phyloP scores from a whole-genome alignment of 345 rosid genomes.

The Noccaea bulbosa region DNA sequence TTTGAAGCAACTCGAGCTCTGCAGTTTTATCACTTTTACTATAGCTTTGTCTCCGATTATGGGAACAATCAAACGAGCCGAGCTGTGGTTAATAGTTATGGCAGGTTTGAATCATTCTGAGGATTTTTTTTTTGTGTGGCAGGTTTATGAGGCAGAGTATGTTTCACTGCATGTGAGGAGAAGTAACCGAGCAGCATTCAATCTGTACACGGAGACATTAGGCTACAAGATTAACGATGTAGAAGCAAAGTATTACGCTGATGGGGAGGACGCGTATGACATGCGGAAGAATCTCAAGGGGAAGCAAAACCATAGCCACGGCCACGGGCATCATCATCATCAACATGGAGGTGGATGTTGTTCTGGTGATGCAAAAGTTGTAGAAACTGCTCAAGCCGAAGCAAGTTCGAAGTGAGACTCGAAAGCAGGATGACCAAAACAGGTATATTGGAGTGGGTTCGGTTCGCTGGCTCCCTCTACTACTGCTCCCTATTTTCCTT shows the following conservation, averaged over 20 bases:
- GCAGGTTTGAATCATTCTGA: conserved; percentile 5
- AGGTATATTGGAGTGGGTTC: conserved; percentile 22
- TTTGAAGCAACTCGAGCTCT: conserved; percentile 10
- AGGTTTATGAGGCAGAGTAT: conserved; percentile 94
- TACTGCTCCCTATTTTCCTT: conserved; percentile 15
- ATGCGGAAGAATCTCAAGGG: conserved; percentile 95
- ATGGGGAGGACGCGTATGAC: conserved; percentile 98
- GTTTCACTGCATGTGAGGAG: conserved; percentile 93
- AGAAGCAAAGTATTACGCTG: conserved; percentile 97
- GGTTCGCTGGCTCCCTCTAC: conserved; percentile 5
- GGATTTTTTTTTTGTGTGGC: conserved; percentile 21
- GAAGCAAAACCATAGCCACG: conserved; percentile 72
- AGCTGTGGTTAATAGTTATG: not conserved
- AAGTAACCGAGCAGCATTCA: conserved; percentile 95
- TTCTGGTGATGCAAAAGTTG: conserved; percentile 58
- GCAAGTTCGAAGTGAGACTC: conserved; percentile 58
- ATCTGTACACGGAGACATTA: conserved; percentile 83
- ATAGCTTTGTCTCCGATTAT: not conserved
- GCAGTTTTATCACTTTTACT: not conserved
- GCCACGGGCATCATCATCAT: conserved; percentile 56
- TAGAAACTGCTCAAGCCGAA: conserved; percentile 53
- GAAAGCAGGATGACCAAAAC: conserved; percentile 43
- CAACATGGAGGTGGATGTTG: conserved; percentile 93
- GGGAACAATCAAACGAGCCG: not conserved
- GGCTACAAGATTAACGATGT: conserved; percentile 89